A percentile compares a stretch with the other conserved stretches of the same genome.
phyloP scores from a whole-genome alignment of 805 yeast species.

The Lachancea quebecensis region DNA sequence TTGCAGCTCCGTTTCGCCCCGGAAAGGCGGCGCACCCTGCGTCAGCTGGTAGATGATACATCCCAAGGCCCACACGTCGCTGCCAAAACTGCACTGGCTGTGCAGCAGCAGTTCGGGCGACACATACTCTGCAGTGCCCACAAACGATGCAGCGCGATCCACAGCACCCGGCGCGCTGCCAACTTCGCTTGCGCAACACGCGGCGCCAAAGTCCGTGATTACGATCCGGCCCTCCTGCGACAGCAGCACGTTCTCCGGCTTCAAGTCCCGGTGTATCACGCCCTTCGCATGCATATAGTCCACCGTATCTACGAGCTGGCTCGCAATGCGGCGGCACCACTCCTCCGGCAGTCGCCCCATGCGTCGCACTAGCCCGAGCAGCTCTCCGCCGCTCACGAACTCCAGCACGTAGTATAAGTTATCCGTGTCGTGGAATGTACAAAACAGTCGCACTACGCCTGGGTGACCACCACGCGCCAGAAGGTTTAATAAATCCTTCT shows the following conservation, averaged over 20 bases:
- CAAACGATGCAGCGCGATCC: conserved; percentile 64
- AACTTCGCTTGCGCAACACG: conserved; percentile 39
- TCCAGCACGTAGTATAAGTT: conserved; percentile 88
- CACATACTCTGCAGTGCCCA: conserved; percentile 96
- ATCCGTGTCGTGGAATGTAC: conserved; percentile 89
- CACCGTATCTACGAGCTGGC: conserved; percentile 86
- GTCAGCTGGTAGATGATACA: conserved; percentile 80
- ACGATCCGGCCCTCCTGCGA: conserved; percentile 81
- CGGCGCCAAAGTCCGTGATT: conserved; percentile 98
- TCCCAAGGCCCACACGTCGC: conserved; percentile 93
- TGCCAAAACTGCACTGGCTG: conserved; percentile 74
- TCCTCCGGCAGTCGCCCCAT: conserved; percentile 70
- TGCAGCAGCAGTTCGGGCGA: conserved; percentile 80
- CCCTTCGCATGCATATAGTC: conserved; percentile 84
- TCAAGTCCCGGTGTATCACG: conserved; percentile 86
- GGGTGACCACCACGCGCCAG: conserved; percentile 75
- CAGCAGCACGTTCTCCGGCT: conserved; percentile 87
- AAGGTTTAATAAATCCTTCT: conserved; percentile 80
- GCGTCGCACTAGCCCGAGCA: conserved; percentile 69
- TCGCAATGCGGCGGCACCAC: conserved; percentile 72
- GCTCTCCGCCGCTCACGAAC: conserved; percentile 92
- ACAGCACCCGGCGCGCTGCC: conserved; percentile 17
- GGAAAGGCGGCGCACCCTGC: conserved; percentile 82
- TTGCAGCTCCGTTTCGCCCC: conserved; percentile 75
- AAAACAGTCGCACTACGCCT: conserved; percentile 85